Conservation (phyloP, 2,329 filamentous ascomycete species). For the Curvularia spicifera region DNA sequence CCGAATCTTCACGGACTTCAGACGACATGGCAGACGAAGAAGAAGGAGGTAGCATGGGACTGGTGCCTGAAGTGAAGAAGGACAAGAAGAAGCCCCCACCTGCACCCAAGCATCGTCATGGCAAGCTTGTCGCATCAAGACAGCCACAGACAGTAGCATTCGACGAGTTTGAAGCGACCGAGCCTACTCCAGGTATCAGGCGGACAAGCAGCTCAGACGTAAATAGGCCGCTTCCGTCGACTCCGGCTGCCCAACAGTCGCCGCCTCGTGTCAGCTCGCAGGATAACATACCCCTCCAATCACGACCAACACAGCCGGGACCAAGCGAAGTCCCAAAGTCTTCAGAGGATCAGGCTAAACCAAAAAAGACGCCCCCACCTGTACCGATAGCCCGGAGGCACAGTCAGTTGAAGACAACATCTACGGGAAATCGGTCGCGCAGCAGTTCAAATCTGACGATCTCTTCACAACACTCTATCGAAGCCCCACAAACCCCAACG, state of each 20-base stretch:
- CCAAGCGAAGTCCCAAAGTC: constrained; percentile 25
- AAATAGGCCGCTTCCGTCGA: constrained; percentile 68
- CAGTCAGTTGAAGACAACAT: constrained; percentile 43
- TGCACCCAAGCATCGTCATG: constrained; percentile 74
- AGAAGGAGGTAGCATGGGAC: constrained; percentile 51
- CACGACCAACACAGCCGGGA: constrained; percentile 20
- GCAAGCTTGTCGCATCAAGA: constrained; percentile 69
- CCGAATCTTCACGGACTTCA: constrained; percentile 64
- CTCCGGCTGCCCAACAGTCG: constrained; percentile 48
- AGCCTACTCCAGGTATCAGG: constrained; percentile 29
- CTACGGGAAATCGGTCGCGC: constrained; percentile 36
- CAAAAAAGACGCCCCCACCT: constrained; percentile 45
- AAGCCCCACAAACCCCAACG: constrained; percentile 30
- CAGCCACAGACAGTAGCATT: constrained; percentile 50
- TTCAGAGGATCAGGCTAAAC: constrained; percentile 29
- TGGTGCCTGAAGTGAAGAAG: constrained; percentile 46
- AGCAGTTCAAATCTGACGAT: constrained; percentile 47
- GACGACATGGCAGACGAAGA: constrained; percentile 64
- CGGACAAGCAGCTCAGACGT: constrained; percentile 56
- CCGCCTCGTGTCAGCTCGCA: constrained; percentile 30
- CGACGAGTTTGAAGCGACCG: constrained; percentile 39
- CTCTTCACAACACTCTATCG: constrained; percentile 46
- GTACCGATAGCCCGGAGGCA: constrained; percentile 46
- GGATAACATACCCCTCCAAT: constrained; percentile 25
- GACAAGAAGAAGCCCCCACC: constrained; percentile 73